These are phyloP conservation scores for Ganoderma lingzhi DNA, from an alignment of 1,284 basidiomycete species.

Conservation along the genomic window DNA sequence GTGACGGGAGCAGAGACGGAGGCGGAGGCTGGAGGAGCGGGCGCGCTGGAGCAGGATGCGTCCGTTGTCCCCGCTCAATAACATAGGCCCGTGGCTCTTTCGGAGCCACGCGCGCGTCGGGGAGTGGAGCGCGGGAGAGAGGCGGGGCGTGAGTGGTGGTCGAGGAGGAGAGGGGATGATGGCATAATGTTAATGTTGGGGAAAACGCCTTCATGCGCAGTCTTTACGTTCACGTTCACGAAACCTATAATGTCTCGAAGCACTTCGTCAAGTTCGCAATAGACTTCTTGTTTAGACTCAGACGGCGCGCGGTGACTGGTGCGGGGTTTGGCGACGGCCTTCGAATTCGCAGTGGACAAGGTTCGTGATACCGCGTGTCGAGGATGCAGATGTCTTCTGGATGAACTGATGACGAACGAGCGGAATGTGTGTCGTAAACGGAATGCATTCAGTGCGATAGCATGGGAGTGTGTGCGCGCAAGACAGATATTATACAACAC, in stretches of 20 bases:
- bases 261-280: background rate
- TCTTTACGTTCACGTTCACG: background rate
- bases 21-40: background rate
- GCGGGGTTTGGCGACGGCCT: background rate
- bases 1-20: no score
- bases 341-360: background rate
- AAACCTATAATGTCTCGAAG: background rate
- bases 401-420: background rate
- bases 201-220: background rate
- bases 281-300: background rate
- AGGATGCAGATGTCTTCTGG: background rate
- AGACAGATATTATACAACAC: conserved; percentile 5
- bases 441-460: background rate
- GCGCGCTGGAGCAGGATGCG: background rate
- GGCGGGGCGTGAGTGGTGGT: background rate
- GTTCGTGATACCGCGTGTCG: background rate
- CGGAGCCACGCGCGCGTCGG: conserved; percentile 24
- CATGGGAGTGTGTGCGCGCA: background rate
- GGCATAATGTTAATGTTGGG: background rate
- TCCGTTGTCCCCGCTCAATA: conserved; percentile 44
- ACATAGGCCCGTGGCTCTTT: conserved; percentile 41
- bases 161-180: background rate
- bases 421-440: background rate
- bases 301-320: background rate
- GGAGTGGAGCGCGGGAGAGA: background rate